These are phyloP conservation scores for Hypoxylon sp. DNA, from an alignment of 2,329 filamentous ascomycete species.

Conservation along the genomic window DNA sequence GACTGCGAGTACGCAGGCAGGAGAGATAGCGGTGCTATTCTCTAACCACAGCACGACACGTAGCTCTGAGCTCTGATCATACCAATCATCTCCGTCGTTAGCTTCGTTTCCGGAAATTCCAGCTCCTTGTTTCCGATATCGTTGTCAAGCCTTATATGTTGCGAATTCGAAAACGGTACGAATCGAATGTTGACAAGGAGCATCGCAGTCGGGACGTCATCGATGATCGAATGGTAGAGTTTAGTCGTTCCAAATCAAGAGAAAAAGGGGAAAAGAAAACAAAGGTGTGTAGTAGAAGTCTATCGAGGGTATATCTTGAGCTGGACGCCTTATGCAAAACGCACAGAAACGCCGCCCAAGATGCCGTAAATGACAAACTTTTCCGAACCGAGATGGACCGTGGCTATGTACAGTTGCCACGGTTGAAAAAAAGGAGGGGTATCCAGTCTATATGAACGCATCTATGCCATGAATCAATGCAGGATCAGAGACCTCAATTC, in stretches of 20 bases:
- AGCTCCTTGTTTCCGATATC: slow-evolving; percentile 17
- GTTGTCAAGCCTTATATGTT: slow-evolving; percentile 10
- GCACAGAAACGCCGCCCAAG: slow-evolving; percentile 50
- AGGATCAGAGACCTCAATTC: slow-evolving; percentile 33
- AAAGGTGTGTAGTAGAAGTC: slow-evolving; percentile 39
- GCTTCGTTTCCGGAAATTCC: slow-evolving; percentile 2
- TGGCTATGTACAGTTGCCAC: slow-evolving; percentile 43
- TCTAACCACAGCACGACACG: slow-evolving; percentile 10
- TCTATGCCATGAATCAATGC: slow-evolving; percentile 51
- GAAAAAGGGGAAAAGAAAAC: slow-evolving; percentile 27
- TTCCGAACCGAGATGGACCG: slow-evolving; percentile 49
- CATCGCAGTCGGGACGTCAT: slow-evolving; percentile 6
- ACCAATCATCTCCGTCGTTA: slow-evolving; percentile 30
- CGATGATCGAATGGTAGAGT: slow-evolving; percentile 15
- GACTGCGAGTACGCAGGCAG: neutral
- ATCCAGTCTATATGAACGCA: slow-evolving; percentile 54
- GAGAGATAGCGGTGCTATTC: slow-evolving; percentile 4
- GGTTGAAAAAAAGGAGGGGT: slow-evolving; percentile 45
- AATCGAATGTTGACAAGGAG: slow-evolving; percentile 1
- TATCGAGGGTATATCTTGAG: slow-evolving; percentile 50
- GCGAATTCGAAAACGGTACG: slow-evolving; percentile 3
- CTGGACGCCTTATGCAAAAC: slow-evolving; percentile 50
- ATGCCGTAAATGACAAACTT: slow-evolving; percentile 50
- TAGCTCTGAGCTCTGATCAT: slow-evolving; percentile 8
- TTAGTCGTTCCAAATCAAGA: slow-evolving; percentile 3